phyloP scores from a whole-genome alignment of 1,284 basidiomycete species.

The Ganoderma boninense region DNA sequence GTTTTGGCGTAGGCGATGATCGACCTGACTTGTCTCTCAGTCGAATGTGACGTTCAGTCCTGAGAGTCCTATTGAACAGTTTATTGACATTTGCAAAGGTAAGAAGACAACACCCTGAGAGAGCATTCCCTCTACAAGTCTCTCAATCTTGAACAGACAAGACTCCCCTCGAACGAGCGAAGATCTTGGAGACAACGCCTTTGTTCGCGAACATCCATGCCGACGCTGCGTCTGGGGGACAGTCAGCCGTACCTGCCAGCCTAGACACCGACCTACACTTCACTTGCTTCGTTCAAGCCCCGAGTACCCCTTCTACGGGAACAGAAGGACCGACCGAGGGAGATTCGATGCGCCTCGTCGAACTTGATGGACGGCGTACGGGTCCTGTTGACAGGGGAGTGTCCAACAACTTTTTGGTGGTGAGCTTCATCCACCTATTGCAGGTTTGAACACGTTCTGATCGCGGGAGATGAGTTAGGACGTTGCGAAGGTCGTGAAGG shows the following conservation, averaged over 20 bases:
- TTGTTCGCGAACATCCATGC: slow-evolving; percentile 83
- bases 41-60: slow-evolving; percentile 63
- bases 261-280: slow-evolving; percentile 84
- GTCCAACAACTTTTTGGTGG: slow-evolving; percentile 67
- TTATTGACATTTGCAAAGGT: slow-evolving; percentile 73
- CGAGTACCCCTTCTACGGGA: slow-evolving; percentile 48
- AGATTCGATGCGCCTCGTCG: slow-evolving; percentile 62
- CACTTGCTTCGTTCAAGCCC: slow-evolving; percentile 82
- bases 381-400: slow-evolving; percentile 85
- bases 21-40: slow-evolving; percentile 43
- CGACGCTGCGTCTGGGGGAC: slow-evolving; percentile 72
- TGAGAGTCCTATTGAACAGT: slow-evolving; percentile 65
- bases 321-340: slow-evolving; percentile 39
- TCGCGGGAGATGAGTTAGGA: slow-evolving; percentile 53
- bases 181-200: slow-evolving; percentile 76
- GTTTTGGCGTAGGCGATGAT: neutral
- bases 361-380: slow-evolving; percentile 80
- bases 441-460: neutral
- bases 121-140: no score
- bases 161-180: slow-evolving; percentile 76
- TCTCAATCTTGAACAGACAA: slow-evolving; percentile 52
- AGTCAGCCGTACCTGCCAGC: slow-evolving; percentile 62
- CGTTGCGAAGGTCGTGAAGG: slow-evolving; percentile 71
- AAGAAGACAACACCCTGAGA: neutral
- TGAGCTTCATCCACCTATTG: slow-evolving; percentile 36